Conservation (phyloP, 768 basidiomycete species). For the Leccinum ochraceum region DNA sequence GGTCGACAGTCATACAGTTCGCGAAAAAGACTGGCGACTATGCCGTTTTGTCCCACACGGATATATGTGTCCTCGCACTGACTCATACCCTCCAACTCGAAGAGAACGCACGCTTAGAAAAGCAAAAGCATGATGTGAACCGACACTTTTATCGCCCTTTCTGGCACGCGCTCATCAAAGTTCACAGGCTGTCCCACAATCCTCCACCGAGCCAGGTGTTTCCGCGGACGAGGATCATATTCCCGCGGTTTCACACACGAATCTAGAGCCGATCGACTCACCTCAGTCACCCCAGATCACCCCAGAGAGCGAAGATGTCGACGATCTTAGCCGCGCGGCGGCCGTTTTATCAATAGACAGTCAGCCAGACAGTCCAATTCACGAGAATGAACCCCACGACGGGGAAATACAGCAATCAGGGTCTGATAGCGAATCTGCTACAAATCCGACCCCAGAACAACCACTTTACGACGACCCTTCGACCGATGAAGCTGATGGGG, state of each 20-base stretch:
- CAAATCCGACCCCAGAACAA: constrained; percentile 14
- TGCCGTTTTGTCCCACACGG: constrained; percentile 85
- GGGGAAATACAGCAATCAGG: constrained; percentile 28
- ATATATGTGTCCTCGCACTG: constrained; percentile 88
- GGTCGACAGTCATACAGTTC: constrained; percentile 72
- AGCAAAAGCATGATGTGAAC: constrained; percentile 32
- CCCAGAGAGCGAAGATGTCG: constrained; percentile 2
- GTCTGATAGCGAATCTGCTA: constrained; percentile 3
- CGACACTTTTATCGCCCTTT: constrained; percentile 8
- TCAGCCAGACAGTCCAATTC: constrained; percentile 4
- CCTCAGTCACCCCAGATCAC: background rate
- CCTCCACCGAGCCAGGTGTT: background rate
- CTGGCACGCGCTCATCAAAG: background rate
- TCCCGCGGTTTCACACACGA: background rate
- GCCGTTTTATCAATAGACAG: constrained; percentile 17
- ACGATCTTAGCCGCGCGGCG: constrained; percentile 15
- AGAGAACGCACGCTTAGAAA: constrained; percentile 35
- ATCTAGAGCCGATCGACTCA: constrained; percentile 1
- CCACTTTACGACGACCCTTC: constrained; percentile 75
- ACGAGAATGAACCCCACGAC: constrained; percentile 36
- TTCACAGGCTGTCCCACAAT: constrained; percentile 11
- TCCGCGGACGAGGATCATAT: constrained; percentile 8
- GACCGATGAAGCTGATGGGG: constrained; percentile 74
- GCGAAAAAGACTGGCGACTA: constrained; percentile 98
- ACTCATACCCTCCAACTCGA: constrained; percentile 75